These are phyloP conservation scores for Fraxinus floribunda DNA, from an alignment of 305 asterid species.

Conservation along the genomic window DNA sequence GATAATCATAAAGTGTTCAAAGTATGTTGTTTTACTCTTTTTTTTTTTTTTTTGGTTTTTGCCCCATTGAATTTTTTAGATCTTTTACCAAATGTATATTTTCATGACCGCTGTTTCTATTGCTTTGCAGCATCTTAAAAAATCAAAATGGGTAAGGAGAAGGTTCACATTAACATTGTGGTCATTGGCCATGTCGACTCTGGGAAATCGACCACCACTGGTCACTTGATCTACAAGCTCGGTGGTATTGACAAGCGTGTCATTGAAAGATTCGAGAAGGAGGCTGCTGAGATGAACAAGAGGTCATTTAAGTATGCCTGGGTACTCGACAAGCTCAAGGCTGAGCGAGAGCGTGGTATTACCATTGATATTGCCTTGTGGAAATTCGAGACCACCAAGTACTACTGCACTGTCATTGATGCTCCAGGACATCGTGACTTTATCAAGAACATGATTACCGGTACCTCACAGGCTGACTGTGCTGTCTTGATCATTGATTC, in stretches of 20 bases:
- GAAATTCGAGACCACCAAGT: background rate
- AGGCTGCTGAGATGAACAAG: slow-evolving; percentile 93
- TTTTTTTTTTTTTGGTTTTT: no score
- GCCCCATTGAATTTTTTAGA: no score
- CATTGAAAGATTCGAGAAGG: slow-evolving; percentile 84
- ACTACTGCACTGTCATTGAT: background rate
- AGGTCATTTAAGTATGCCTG: slow-evolving; percentile 19
- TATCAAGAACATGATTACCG: slow-evolving; percentile 57
- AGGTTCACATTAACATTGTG: slow-evolving; percentile 34
- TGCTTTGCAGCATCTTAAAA: no score
- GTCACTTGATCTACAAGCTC: background rate
- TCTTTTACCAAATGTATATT: no score
- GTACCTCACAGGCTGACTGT: slow-evolving; percentile 58
- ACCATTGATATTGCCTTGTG: no score
- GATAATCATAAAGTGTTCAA: background rate
- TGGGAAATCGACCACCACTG: slow-evolving; percentile 12
- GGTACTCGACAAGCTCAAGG: slow-evolving; percentile 14
- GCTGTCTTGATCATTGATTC: slow-evolving; percentile 56
- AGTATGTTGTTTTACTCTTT: background rate
- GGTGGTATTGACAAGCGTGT: slow-evolving; percentile 49
- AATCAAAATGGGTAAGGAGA: slow-evolving; percentile 29
- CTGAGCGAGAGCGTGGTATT: background rate
- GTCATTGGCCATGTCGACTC: slow-evolving; percentile 41
- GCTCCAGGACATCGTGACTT: slow-evolving; percentile 24
- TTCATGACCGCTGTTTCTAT: no score